Base-by-base conservation (phyloP, 192 early-diverging fungal species). In the Ambispora gerdemannii region DNA sequence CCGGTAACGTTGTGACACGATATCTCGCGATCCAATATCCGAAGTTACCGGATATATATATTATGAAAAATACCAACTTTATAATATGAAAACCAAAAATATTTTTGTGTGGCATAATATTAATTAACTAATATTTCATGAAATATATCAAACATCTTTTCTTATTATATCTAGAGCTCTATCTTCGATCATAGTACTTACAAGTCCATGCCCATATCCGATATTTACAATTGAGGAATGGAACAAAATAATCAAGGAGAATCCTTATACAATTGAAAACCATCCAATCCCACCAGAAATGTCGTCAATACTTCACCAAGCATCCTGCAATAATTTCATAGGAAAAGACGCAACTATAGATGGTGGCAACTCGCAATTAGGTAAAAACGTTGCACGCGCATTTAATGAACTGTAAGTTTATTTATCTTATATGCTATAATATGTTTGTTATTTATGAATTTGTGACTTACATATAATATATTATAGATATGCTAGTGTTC, bases 141-240 rank as follows among this genome's bases (percentile, higher is more conserved):
- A n/a, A n/a, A n/a, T n/a, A n/a, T n/a, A n/a, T n/a, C n/a, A n/a
- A n/a, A n/a, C n/a, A n/a, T n/a, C 27, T 25, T 56, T 56, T 56
- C 25, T 56, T 56, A n/a, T 56, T 56, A 56, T 67, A 70, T 58
- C 59, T 70, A 59, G 68, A 70, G 68, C 52, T 49, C 59, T 70
- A 59, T 70, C 52, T 13, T 70, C 68, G 31, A 70, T 70, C 33
- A 70, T 70, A 38, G 52, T 70, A 22, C 52, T 70, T 38, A 34
- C 53, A 10, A 33, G 8, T 7, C 4, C 53, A 56, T 56, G 20
- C 28, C 19, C 31, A 34, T 70, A 30, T 70, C 36, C 68, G 24
- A 13, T 70, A 33, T 70, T 70, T 31, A 70, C 68, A 59, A 70
- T 30, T 59, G 20, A 38, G 33, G 68, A 70, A 27, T 70, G 68